Evolutionary conservation across 2,329 filamentous ascomycete species (phyloP).

Genomic region (Anthostomella pinea): DNA sequence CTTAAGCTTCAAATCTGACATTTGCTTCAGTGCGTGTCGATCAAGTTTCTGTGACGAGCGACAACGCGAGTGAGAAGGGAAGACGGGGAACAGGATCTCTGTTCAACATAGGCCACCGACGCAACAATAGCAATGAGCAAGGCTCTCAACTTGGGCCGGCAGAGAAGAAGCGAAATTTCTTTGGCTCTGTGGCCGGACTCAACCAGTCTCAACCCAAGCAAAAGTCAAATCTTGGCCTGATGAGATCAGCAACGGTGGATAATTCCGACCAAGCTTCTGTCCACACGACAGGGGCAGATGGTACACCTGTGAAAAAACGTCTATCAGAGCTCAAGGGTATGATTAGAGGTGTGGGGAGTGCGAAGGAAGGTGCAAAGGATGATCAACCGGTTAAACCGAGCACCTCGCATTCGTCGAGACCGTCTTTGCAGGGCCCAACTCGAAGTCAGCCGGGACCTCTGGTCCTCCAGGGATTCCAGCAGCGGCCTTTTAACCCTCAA

Average conservation of each 20-base stretch:
- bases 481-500: too few species aligned
- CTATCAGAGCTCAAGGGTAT: slow-evolving; percentile 33
- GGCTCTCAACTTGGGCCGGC: slow-evolving; percentile 19
- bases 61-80: slow-evolving; percentile 37
- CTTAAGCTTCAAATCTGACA: slow-evolving; percentile 27
- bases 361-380: slow-evolving; percentile 27
- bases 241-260: slow-evolving; percentile 14
- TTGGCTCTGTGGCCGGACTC: slow-evolving; percentile 28
- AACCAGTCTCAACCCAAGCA: slow-evolving; percentile 19
- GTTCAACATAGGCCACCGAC: slow-evolving; percentile 34
- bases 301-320: slow-evolving; percentile 24
- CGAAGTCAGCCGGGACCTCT: slow-evolving; percentile 7
- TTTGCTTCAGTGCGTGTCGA: slow-evolving; percentile 32
- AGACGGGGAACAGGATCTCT: slow-evolving; percentile 38
- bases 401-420: slow-evolving; percentile 10
- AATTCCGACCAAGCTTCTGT: slow-evolving; percentile 15
- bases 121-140: slow-evolving; percentile 21
- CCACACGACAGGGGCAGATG: slow-evolving; percentile 14
- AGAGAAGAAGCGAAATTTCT: slow-evolving; percentile 41
- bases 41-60: slow-evolving; percentile 39
- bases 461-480: slow-evolving; percentile 7
- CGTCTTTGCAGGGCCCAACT: slow-evolving; percentile 20
- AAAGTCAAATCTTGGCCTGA: slow-evolving; percentile 20
- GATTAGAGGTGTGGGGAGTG: slow-evolving; percentile 28
- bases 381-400: slow-evolving; percentile 25